Evolutionary conservation across 768 basidiomycete species (phyloP), one percentile per base, ranked within the genome.

Genomic region (Nidularia pulvinata): DNA sequence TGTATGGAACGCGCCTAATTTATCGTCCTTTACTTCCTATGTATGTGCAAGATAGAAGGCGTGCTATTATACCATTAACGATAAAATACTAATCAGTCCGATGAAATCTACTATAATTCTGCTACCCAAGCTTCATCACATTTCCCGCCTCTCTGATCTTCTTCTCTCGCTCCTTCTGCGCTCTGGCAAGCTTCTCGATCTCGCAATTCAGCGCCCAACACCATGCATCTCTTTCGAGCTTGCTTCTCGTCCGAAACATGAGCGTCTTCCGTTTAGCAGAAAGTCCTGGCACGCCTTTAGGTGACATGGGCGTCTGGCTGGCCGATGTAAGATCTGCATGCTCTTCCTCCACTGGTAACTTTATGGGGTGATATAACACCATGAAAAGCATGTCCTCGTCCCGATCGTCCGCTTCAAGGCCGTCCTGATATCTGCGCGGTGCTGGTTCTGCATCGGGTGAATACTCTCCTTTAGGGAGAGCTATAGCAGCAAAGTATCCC

Each of bases 221-320:
- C 95, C 95, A 98, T 32, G 88, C 80, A 67, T 98, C 95, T 32
- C 95, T 76, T 69, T 98, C 96, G 36, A 98, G 74, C 70, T 86
- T 85, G 63, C 85, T 93, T 64, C 94, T 77, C 49, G 89, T 85
- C 56, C 85, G 80, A 59, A 89, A 88, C 1, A 94, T 78, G 13
- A 80, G 60, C 52, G 85, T 59, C 65, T 87, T 86, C 55, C 82
- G 72, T 60, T 84, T 85, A 55, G 74, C 77, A 45, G 77, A 84
- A 51, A 86, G 69, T 25, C 71, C 64, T 33, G 81, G 91, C 34
- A 85, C 59, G 7, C 56, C 52, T 52, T 68, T 66, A 22, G 63
- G 50, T 50, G 64, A 48, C 32, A 69, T 61, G 36, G 69, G 63
- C 25, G 62, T 57, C 43, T n/a, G n/a, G n/a, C n/a, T n/a, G n/a